Percentiles rank a stretch among this genome's conserved stretches.
Conservation (phyloP, 306 rosid genomes). For the Lablab purpureus region DNA sequence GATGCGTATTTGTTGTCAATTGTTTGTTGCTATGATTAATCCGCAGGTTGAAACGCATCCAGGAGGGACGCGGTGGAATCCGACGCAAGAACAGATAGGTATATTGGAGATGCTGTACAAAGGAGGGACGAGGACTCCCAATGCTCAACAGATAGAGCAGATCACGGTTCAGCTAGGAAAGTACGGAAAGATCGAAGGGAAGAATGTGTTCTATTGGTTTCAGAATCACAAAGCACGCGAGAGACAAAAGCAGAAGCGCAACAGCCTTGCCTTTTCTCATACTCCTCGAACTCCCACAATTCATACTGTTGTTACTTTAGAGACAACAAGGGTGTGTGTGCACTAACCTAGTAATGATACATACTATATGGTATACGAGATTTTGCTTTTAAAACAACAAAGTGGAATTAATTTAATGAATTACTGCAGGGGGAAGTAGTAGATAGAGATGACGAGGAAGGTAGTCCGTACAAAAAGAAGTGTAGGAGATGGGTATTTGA, state of each 20-base stretch:
- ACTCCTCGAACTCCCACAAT: slow-evolving; percentile 57
- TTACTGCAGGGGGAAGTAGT: slow-evolving; percentile 52
- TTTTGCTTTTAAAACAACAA: background rate
- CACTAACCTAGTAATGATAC: background rate
- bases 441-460: slow-evolving; percentile 58
- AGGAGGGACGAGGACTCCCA: slow-evolving; percentile 90
- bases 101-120: slow-evolving; percentile 87
- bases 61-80: slow-evolving; percentile 95
- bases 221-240: slow-evolving; percentile 96
- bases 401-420: background rate
- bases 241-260: slow-evolving; percentile 90
- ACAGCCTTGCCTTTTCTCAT: slow-evolving; percentile 59
- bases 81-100: slow-evolving; percentile 92
- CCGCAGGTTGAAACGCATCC: slow-evolving; percentile 75
- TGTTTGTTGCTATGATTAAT: background rate
- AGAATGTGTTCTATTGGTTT: slow-evolving; percentile 95
- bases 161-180: slow-evolving; percentile 79
- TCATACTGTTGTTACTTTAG: slow-evolving; percentile 46
- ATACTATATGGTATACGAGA: background rate
- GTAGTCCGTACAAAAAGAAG: slow-evolving; percentile 83
- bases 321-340: slow-evolving; percentile 45
- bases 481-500: slow-evolving; percentile 81
- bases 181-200: slow-evolving; percentile 94
- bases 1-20: too few relatives aligned
- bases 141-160: slow-evolving; percentile 89